Evolutionary conservation across 1,139 yeast species (phyloP).

Genomic region (Zygosaccharomyces sapae): DNA sequence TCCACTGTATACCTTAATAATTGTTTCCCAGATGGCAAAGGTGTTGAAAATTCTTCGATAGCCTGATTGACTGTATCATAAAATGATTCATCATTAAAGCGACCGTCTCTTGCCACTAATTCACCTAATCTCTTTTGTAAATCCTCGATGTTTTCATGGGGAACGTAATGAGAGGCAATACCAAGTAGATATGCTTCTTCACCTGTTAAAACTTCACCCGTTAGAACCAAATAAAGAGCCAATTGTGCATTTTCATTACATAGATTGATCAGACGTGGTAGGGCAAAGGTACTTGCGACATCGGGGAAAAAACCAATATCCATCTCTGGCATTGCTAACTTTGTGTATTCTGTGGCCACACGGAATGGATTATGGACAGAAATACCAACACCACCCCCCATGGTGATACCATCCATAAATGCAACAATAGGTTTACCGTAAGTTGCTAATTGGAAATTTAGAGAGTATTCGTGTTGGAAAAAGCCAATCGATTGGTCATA

Average conservation of each 20-base stretch:
- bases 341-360: slow-evolving; percentile 82
- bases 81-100: slow-evolving; percentile 17
- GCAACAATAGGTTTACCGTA: slow-evolving; percentile 82
- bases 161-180: slow-evolving; percentile 84
- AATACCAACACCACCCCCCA: slow-evolving; percentile 98
- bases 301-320: slow-evolving; percentile 96
- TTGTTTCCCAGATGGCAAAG: slow-evolving; percentile 60
- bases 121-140: slow-evolving; percentile 63
- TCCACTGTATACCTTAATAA: slow-evolving; percentile 52
- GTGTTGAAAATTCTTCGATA: slow-evolving; percentile 72
- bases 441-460: slow-evolving; percentile 75
- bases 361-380: slow-evolving; percentile 90
- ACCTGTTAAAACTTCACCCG: slow-evolving; percentile 76
- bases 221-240: slow-evolving; percentile 81
- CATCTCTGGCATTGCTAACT: slow-evolving; percentile 97
- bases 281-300: slow-evolving; percentile 88
- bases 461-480: slow-evolving; percentile 75
- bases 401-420: slow-evolving; percentile 85
- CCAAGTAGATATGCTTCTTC: slow-evolving; percentile 78
- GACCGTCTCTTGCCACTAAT: slow-evolving; percentile 26
- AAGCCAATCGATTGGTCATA: slow-evolving; percentile 51
- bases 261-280: slow-evolving; percentile 56
- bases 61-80: slow-evolving; percentile 56
- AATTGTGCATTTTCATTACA: slow-evolving; percentile 58
- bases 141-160: slow-evolving; percentile 56